A percentile compares a stretch with the other conserved stretches of the same genome.
These are phyloP conservation scores for Pontederia crassipes DNA, from an alignment of 176 grass and related monocot species.

Conservation along the genomic window DNA sequence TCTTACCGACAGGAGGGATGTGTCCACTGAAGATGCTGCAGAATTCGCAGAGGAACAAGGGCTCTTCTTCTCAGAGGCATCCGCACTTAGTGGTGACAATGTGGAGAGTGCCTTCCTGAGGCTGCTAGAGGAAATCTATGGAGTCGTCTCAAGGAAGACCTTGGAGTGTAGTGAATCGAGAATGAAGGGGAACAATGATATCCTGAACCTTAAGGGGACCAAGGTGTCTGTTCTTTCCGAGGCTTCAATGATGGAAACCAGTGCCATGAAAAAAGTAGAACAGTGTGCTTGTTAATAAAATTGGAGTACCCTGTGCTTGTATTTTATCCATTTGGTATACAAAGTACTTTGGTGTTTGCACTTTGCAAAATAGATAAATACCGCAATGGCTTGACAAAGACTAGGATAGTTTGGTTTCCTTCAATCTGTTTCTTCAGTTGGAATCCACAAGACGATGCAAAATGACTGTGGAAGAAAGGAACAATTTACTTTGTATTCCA, in stretches of 20 bases:
- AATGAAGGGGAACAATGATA: constrained; percentile 15
- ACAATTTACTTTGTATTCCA: no score
- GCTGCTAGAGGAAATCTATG: constrained; percentile 53
- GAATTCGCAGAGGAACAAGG: constrained; percentile 79
- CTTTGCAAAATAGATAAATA: no score
- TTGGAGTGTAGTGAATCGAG: constrained; percentile 42
- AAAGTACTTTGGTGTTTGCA: no score
- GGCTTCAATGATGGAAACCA: constrained; percentile 67
- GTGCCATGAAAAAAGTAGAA: constrained; percentile 40
- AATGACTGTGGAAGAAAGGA: no score
- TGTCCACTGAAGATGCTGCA: constrained; percentile 33
- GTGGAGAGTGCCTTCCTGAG: constrained; percentile 56
- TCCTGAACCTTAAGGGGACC: constrained; percentile 46
- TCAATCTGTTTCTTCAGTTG: no score
- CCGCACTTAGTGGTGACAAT: constrained; percentile 69
- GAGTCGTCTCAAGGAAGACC: constrained; percentile 40
- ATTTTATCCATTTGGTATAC: no score
- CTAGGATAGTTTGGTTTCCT: no score
- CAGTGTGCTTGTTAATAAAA: constrained; percentile 39
- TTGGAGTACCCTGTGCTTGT: not conserved
- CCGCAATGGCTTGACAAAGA: no score
- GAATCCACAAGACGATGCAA: no score
- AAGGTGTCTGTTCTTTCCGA: constrained; percentile 22
- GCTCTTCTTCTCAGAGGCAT: constrained; percentile 81
- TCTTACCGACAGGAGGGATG: constrained; percentile 30